Evolutionary conservation across 805 yeast species (phyloP).

Genomic region (Lipomyces anomalus): DNA sequence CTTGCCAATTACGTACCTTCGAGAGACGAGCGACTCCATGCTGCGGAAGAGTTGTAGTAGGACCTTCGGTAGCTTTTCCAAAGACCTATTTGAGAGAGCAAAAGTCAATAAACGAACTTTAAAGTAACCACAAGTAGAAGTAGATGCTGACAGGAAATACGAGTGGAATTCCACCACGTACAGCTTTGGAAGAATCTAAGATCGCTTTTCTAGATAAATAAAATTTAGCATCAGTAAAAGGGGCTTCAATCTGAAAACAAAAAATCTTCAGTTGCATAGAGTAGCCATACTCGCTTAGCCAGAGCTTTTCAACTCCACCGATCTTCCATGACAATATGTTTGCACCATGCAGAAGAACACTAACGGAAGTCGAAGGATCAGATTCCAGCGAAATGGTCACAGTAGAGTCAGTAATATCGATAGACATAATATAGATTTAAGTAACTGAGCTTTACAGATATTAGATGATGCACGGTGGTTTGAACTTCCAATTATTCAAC

Average conservation of each 20-base stretch:
- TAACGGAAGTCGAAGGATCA: constrained; percentile 49
- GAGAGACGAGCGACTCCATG: constrained; percentile 94
- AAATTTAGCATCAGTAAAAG: not conserved
- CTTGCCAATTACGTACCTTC: constrained; percentile 25
- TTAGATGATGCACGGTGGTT: not conserved
- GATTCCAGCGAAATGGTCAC: constrained; percentile 56
- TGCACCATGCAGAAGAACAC: constrained; percentile 81
- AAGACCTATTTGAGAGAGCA: constrained; percentile 28
- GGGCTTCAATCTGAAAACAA: not conserved
- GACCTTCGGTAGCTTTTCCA: constrained; percentile 63
- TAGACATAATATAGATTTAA: constrained; percentile 47
- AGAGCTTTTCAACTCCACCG: constrained; percentile 70
- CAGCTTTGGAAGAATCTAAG: constrained; percentile 88
- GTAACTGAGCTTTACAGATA: not conserved
- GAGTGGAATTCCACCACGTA: constrained; percentile 94
- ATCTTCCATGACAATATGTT: constrained; percentile 78
- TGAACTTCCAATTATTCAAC: too few species aligned
- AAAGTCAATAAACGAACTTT: not conserved
- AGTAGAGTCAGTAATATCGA: constrained; percentile 58
- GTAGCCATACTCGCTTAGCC: constrained; percentile 42
- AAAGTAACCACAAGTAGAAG: not conserved
- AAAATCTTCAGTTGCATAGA: not conserved
- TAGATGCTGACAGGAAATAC: constrained; percentile 66
- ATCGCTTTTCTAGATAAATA: constrained; percentile 59
- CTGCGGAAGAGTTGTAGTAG: constrained; percentile 70